These are phyloP conservation scores for Pleurotus platypus DNA, from an alignment of 768 basidiomycete genomes.

Conservation along the genomic window DNA sequence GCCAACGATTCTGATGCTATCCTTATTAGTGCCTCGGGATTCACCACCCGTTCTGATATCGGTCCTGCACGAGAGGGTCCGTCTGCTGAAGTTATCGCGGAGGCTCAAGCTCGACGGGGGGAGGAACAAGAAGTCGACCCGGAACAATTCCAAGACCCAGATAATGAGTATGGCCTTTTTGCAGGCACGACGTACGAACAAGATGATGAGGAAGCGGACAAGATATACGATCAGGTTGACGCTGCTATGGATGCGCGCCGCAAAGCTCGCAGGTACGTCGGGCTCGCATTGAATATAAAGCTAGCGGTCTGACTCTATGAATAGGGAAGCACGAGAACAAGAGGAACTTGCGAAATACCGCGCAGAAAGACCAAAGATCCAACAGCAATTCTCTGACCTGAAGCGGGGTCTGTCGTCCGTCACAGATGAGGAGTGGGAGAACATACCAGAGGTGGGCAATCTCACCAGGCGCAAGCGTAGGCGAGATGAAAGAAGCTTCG, in stretches of 20 bases:
- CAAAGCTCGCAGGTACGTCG: conserved; percentile 63
- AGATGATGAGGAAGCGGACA: conserved; percentile 97
- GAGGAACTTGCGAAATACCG: conserved; percentile 73
- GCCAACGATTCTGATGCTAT: neutral
- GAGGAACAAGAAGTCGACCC: conserved; percentile 88
- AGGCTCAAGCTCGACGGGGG: conserved; percentile 81
- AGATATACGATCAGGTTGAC: conserved; percentile 92
- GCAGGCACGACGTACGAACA: conserved; percentile 95
- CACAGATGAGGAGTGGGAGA: conserved; percentile 92
- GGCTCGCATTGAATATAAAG: conserved; percentile 13
- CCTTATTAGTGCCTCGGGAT: conserved; percentile 79
- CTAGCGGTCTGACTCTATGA: too few species aligned
- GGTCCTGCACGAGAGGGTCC: conserved; percentile 96
- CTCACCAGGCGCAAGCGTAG: conserved; percentile 88
- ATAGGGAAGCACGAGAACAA: conserved; percentile 74
- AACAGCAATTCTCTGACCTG: conserved; percentile 92
- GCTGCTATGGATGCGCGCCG: conserved; percentile 86
- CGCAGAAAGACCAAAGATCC: conserved; percentile 89
- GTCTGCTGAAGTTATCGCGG: conserved; percentile 89
- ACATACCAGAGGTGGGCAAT: conserved; percentile 94
- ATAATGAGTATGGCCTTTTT: conserved; percentile 95
- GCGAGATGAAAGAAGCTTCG: conserved; percentile 82
- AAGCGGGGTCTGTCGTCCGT: conserved; percentile 86
- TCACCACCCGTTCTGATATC: conserved; percentile 98
- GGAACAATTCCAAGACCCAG: conserved; percentile 94